Evolutionary conservation across 331 rosid species (phyloP).

Genomic region (Malus hybrid): DNA sequence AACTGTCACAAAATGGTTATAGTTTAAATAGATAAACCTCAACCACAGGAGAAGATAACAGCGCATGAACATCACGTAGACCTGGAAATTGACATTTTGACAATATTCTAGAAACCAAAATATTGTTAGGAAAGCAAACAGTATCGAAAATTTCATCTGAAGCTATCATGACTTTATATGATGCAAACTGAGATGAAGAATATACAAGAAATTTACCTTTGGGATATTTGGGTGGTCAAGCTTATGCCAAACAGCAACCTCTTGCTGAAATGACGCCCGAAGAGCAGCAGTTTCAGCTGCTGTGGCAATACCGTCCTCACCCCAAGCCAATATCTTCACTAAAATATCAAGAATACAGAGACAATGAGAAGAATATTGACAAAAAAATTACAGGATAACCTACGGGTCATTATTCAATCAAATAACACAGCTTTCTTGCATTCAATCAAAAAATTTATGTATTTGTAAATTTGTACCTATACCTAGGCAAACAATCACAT

Average conservation of each 20-base stretch:
- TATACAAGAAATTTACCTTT: too few relatives aligned
- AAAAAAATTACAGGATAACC: neutral
- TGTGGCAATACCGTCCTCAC: constrained; percentile 36
- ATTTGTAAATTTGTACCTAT: neutral
- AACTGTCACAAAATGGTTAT: too few relatives aligned
- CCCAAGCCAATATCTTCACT: constrained; percentile 59
- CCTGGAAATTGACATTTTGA: too few relatives aligned
- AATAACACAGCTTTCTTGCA: neutral
- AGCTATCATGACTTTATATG: too few relatives aligned
- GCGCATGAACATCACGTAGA: too few relatives aligned
- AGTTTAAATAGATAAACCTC: too few relatives aligned
- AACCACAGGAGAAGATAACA: too few relatives aligned
- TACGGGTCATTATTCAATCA: neutral
- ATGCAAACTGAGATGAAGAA: too few relatives aligned
- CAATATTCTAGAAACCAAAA: too few relatives aligned
- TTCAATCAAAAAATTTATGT: neutral
- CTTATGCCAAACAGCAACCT: constrained; percentile 57
- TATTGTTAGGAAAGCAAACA: too few relatives aligned
- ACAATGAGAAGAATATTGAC: neutral
- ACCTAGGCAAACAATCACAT: neutral
- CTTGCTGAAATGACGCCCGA: constrained; percentile 46
- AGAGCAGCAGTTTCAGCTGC: constrained; percentile 38
- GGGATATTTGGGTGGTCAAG: constrained; percentile 17
- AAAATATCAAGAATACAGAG: constrained; percentile 11
- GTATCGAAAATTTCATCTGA: neutral